Percentiles rank a stretch among this genome's conserved stretches.
Evolutionary conservation across 1,139 yeast genomes (phyloP).

Genomic region (Yamadazyma taylorii): DNA sequence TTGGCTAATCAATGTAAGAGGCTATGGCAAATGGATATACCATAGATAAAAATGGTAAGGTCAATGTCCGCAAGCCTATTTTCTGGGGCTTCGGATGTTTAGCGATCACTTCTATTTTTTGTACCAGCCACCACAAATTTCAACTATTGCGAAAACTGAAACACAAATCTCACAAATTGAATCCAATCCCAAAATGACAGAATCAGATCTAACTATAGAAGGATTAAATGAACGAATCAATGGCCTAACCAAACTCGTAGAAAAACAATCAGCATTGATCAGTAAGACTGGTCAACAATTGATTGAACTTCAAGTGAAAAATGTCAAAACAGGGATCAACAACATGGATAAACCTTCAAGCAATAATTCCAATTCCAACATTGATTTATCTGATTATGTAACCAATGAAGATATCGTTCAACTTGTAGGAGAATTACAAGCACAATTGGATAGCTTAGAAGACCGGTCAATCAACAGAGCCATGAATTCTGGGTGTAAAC

Average conservation of each 20-base stretch:
- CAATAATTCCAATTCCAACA: too few relatives aligned
- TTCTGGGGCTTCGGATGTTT: too few relatives aligned
- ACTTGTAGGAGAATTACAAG: conserved; percentile 84
- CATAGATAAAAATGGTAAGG: too few relatives aligned
- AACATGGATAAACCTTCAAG: conserved; percentile 23
- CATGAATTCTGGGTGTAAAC: conserved; percentile 37
- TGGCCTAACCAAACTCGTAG: conserved; percentile 37
- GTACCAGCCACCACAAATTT: too few relatives aligned
- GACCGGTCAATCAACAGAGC: conserved; percentile 63
- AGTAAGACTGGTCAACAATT: conserved; percentile 76
- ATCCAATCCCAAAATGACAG: too few relatives aligned
- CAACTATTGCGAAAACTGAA: too few relatives aligned
- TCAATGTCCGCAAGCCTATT: too few relatives aligned
- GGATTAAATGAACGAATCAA: conserved; percentile 13
- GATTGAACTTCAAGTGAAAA: conserved; percentile 61
- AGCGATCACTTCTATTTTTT: too few relatives aligned
- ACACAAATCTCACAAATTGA: too few relatives aligned
- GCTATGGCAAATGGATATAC: too few relatives aligned
- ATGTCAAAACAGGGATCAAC: conserved; percentile 41
- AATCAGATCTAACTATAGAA: conserved; percentile 9
- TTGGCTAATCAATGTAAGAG: too few relatives aligned
- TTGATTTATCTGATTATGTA: conserved; percentile 62
- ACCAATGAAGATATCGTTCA: conserved; percentile 83
- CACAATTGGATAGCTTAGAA: conserved; percentile 73
- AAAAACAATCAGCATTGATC: conserved; percentile 41